Conservation (phyloP, 768 basidiomycete species). For the Punctularia strigosozonata region DNA sequence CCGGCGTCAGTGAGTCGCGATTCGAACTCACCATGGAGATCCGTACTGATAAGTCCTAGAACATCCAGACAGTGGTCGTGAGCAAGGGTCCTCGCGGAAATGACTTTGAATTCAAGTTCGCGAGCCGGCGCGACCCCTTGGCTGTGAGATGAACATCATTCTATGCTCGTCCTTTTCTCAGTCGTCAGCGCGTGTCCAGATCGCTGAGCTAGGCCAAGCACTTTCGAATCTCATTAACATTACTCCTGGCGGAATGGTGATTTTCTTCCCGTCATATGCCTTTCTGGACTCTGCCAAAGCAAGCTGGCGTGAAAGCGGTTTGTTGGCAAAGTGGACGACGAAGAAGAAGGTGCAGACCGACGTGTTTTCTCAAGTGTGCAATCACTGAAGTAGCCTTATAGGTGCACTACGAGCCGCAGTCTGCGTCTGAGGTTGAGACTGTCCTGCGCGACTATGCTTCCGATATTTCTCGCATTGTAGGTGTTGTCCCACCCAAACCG, state of each 20-base stretch:
- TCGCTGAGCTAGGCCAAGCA: conserved; percentile 74
- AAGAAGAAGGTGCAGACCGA: conserved; percentile 58
- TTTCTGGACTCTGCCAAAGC: conserved; percentile 60
- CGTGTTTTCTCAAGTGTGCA: background rate
- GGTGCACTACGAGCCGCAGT: conserved; percentile 87
- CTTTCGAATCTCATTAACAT: conserved; percentile 70
- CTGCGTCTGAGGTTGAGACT: conserved; percentile 56
- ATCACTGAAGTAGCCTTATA: conserved; percentile 15
- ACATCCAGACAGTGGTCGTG: conserved; percentile 66
- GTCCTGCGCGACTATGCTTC: conserved; percentile 63
- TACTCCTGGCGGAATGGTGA: conserved; percentile 80
- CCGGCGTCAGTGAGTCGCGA: too few relatives aligned
- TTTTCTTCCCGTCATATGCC: conserved; percentile 89
- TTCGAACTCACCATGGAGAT: too few relatives aligned
- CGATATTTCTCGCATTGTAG: conserved; percentile 19
- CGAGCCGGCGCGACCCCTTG: conserved; percentile 52
- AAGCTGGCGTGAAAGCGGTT: conserved; percentile 52
- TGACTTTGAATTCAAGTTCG: conserved; percentile 73
- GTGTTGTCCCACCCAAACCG: background rate
- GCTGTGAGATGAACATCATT: conserved; percentile 2
- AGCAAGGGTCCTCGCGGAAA: conserved; percentile 63
- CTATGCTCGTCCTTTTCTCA: background rate
- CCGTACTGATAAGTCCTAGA: too few relatives aligned
- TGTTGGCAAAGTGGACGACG: conserved; percentile 43
- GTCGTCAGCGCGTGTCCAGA: conserved; percentile 24